Conservation (phyloP, 495 filamentous ascomycete species). For the Darksidea phi region DNA sequence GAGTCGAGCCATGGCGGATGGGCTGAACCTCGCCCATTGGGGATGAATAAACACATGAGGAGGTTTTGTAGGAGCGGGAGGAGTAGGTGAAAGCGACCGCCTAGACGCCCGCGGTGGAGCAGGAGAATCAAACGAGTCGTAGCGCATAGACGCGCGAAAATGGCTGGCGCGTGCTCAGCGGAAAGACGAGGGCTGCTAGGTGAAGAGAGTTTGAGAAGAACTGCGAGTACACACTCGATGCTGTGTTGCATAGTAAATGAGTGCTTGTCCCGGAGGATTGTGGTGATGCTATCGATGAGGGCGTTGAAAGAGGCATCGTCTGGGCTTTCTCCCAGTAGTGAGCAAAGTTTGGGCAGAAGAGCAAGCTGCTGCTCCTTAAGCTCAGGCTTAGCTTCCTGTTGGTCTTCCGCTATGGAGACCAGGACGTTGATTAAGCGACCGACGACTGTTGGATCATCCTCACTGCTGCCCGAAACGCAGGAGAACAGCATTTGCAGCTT, state of each 20-base stretch:
- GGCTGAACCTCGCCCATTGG: conserved; percentile 51
- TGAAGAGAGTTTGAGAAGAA: conserved; percentile 17
- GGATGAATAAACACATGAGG: conserved; percentile 62
- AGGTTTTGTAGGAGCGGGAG: conserved; percentile 62
- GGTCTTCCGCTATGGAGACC: conserved; percentile 8
- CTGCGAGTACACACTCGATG: conserved; percentile 24
- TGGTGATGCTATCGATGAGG: conserved; percentile 26
- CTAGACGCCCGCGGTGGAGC: conserved; percentile 63
- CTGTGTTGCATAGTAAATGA: conserved; percentile 21
- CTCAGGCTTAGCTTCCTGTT: conserved; percentile 12
- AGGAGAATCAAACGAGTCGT: conserved; percentile 57
- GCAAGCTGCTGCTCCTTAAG: conserved; percentile 21
- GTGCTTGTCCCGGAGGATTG: conserved; percentile 25
- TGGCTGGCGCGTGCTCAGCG: conserved; percentile 49
- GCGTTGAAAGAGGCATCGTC: conserved; percentile 13
- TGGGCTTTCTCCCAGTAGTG: neutral
- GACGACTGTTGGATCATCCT: neutral
- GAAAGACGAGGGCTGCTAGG: conserved; percentile 33
- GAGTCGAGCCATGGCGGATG: conserved; percentile 50
- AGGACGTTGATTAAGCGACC: conserved; percentile 19
- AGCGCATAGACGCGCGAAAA: conserved; percentile 63
- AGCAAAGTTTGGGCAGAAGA: conserved; percentile 17
- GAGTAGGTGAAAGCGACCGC: conserved; percentile 70
- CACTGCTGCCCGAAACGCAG: neutral
- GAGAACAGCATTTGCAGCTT: conserved; percentile 9